phyloP scores from a whole-genome alignment of 1,284 basidiomycete genomes.

The Xerocomus minutiporus region DNA sequence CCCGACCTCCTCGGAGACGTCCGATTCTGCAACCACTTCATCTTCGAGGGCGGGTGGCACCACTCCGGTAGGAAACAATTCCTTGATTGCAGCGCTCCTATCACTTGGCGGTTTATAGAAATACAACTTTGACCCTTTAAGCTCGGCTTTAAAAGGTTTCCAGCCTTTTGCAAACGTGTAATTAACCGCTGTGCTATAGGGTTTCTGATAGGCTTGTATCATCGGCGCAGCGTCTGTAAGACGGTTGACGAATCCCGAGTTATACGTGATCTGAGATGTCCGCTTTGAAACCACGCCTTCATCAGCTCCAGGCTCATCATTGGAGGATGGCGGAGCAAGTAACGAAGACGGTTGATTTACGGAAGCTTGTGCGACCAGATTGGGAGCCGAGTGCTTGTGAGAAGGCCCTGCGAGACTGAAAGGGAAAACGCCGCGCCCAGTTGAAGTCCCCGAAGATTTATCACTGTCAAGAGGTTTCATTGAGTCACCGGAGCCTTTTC shows the following conservation, averaged over 20 bases:
- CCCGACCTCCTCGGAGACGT: slow-evolving; percentile 24
- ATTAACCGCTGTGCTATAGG: slow-evolving; percentile 27
- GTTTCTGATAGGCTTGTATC: slow-evolving; percentile 31
- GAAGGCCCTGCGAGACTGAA: slow-evolving; percentile 30
- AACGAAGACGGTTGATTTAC: slow-evolving; percentile 34
- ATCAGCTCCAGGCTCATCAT: slow-evolving; percentile 23
- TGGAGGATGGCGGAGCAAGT: slow-evolving; percentile 49
- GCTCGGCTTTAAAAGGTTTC: slow-evolving; percentile 78
- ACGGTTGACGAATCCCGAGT: slow-evolving; percentile 71
- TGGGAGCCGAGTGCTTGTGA: slow-evolving; percentile 27
- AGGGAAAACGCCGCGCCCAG: slow-evolving; percentile 33
- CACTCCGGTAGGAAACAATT: slow-evolving; percentile 64
- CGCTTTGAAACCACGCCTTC: slow-evolving; percentile 43
- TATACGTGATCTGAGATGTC: slow-evolving; percentile 71
- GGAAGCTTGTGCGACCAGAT: slow-evolving; percentile 14
- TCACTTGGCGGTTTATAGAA: slow-evolving; percentile 80
- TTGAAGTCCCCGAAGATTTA: slow-evolving; percentile 17
- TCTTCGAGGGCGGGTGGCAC: slow-evolving; percentile 51
- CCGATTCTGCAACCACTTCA: slow-evolving; percentile 30
- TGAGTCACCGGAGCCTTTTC: slow-evolving; percentile 48
- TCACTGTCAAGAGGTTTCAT: slow-evolving; percentile 28
- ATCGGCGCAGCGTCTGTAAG: slow-evolving; percentile 48
- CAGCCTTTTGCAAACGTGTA: slow-evolving; percentile 56
- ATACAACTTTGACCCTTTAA: slow-evolving; percentile 77
- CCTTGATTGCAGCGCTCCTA: slow-evolving; percentile 55